phyloP scores from a whole-genome alignment of 331 rosid genomes.

The Saraca asoca region DNA sequence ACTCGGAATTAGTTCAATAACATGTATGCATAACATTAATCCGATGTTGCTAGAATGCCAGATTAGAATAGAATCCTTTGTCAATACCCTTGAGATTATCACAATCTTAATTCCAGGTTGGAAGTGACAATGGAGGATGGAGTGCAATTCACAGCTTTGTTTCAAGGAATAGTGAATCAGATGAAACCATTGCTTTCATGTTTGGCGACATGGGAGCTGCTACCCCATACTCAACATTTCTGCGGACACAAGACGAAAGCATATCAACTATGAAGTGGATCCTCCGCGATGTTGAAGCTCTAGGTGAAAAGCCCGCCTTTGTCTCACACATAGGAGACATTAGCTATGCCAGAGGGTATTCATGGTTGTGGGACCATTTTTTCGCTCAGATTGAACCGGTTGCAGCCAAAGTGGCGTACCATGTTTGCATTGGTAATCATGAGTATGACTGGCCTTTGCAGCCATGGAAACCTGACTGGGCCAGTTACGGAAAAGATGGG shows the following conservation, averaged over 20 bases:
- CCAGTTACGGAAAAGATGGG: conserved; percentile 79
- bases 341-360: conserved; percentile 91
- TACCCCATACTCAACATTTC: conserved; percentile 72
- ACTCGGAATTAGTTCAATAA: background rate
- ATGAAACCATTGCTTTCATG: conserved; percentile 79
- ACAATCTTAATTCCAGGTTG: conserved; percentile 54
- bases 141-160: conserved; percentile 68
- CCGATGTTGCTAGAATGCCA: background rate
- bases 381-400: conserved; percentile 74
- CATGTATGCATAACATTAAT: background rate
- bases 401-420: conserved; percentile 77
- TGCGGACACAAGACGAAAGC: conserved; percentile 86
- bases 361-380: conserved; percentile 91
- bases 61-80: background rate
- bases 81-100: conserved; percentile 4
- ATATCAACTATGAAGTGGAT: conserved; percentile 82
- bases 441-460: conserved; percentile 88
- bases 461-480: conserved; percentile 87
- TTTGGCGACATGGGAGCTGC: conserved; percentile 95
- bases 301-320: conserved; percentile 80
- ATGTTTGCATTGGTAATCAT: conserved; percentile 92
- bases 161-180: conserved; percentile 66
- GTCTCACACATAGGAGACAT: conserved; percentile 92
- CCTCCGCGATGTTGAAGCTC: conserved; percentile 78
- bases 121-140: conserved; percentile 84